Base-by-base conservation (phyloP, 2,329 filamentous ascomycete genomes). In the Beauveria sp. region DNA sequence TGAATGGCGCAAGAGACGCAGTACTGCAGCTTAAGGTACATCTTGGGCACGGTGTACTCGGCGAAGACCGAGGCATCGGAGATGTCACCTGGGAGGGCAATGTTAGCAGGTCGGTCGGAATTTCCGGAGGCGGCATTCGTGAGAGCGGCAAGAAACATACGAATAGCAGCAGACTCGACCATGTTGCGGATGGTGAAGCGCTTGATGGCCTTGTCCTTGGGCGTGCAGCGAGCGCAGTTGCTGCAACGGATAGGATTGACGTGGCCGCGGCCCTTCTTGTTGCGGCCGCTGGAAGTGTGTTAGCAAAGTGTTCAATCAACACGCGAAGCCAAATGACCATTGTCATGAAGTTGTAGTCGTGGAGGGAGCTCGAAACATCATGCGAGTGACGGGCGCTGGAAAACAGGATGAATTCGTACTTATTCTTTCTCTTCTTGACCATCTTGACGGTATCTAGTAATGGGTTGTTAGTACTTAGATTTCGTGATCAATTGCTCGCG, bases 21-120 rank as follows among this genome's bases (percentile, higher is more conserved):
- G 91, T 99, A 99, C 86, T 99, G 94, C 80, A 99, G 89, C 90
- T 99, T 99, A 83, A 99, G 86, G 91, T 99, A 99, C 96, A 99
- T 99, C 91, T 99, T 99, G 83, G 94, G 94, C 76, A 99, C 93
- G 72, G 92, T 92, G 87, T 99, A 99, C 85, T 99, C 94, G 75
- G 90, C 80, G 84, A 97, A 99, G 81, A 99, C 94, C 76, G 94
- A 97, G 76, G 96, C 94, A 80, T 99, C 94, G 70, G 92, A 97
- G 84, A 99, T 99, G 91, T 99, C 94, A 92, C 94, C 94, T 97
- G 75, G 62, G 50, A 10, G 62, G 51, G 60, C 28, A 44, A 44
- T 57, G 64, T 67, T 58, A 64, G 63, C 55, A 24, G 22, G 24
- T 7, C 16, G 28, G 4, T 28, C 40, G 6, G n/a, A 20, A 18